These are phyloP conservation scores for Myriosclerotinia curreyana DNA, from an alignment of 2,329 filamentous ascomycete species.

Conservation along the genomic window DNA sequence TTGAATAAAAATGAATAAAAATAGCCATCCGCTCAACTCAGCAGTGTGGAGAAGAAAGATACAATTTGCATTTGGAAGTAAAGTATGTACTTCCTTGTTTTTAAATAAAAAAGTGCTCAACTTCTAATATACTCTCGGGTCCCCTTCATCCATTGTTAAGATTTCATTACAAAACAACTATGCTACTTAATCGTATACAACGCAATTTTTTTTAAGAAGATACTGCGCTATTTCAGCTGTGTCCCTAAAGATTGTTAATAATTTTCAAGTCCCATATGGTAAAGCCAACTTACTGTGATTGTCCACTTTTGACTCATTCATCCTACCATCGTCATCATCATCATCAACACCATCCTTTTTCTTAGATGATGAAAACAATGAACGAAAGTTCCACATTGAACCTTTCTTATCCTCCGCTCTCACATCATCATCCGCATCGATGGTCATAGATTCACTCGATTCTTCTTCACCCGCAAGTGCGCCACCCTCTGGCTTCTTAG, in stretches of 20 bases:
- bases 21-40: too few relatives aligned
- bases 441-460: slow-evolving; percentile 7
- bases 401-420: slow-evolving; percentile 7
- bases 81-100: neutral
- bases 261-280: neutral
- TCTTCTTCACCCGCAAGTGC: neutral
- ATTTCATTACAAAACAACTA: neutral
- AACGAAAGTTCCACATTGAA: slow-evolving; percentile 9
- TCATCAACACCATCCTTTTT: neutral
- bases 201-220: neutral
- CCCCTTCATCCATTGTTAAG: too few relatives aligned
- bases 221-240: neutral
- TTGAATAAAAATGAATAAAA: too few relatives aligned
- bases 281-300: slow-evolving; percentile 6
- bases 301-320: slow-evolving; percentile 17
- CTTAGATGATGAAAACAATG: neutral
- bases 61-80: neutral
- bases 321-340: neutral
- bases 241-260: slow-evolving; percentile 4
- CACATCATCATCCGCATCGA: slow-evolving; percentile 22
- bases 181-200: neutral
- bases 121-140: neutral
- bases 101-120: neutral
- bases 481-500: neutral
- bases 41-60: neutral